phyloP scores from a whole-genome alignment of 1,284 basidiomycete species.

The Trichosporon ovoides region DNA sequence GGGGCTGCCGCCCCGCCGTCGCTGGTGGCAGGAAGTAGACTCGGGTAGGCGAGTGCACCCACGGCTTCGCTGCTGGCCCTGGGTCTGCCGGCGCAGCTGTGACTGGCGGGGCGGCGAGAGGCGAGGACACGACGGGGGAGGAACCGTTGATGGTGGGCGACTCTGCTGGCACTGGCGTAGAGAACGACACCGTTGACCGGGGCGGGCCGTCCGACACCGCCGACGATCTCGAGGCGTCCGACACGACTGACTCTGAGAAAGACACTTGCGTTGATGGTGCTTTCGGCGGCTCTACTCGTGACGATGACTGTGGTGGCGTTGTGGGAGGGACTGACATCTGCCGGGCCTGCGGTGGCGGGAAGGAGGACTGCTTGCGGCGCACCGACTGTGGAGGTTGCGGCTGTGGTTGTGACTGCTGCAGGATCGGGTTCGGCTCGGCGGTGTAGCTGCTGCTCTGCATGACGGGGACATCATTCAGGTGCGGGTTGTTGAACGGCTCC shows the following conservation, averaged over 20 bases:
- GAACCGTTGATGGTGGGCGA: neutral
- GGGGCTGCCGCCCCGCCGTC: neutral
- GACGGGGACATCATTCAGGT: neutral
- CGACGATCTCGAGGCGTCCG: too few relatives aligned
- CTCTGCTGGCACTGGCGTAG: neutral
- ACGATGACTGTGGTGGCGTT: neutral
- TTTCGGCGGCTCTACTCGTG: neutral
- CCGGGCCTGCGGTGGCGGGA: neutral
- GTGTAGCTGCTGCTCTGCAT: neutral
- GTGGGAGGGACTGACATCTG: neutral
- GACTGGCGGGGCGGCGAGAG: too few relatives aligned
- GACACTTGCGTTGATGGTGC: neutral
- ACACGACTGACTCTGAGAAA: neutral
- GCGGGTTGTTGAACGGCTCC: neutral
- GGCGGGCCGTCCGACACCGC: too few relatives aligned
- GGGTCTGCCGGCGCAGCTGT: neutral
- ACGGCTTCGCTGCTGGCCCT: conserved; percentile 6
- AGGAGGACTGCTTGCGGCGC: too few relatives aligned
- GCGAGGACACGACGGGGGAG: neutral
- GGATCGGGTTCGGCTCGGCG: neutral
- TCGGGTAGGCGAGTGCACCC: conserved; percentile 17
- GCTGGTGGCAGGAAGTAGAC: conserved; percentile 20
- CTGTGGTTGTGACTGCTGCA: neutral
- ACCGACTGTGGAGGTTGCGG: neutral
- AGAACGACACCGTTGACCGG: neutral